Evolutionary conservation across 495 filamentous ascomycete genomes (phyloP), one percentile per base, ranked within the genome.

Genomic region (Parathielavia appendiculata): DNA sequence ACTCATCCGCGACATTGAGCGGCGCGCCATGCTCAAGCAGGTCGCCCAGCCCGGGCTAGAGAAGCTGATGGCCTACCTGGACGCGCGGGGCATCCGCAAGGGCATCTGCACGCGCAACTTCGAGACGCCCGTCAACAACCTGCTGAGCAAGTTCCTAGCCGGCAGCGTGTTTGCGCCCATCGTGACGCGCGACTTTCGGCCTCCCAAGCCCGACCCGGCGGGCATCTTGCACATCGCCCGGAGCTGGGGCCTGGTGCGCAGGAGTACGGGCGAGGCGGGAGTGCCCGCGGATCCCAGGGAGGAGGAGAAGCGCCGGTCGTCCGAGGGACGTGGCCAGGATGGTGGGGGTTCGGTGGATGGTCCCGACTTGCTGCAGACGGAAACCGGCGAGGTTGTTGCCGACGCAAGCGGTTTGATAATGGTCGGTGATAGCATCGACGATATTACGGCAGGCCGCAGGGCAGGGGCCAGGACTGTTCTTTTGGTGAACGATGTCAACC

Each of bases 61-160:
- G 0, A 64, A 73, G 8, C 73, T 98, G 30, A 93, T 97, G 85
- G 71, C 81, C 32, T 96, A 93, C 71, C 80, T 97, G 0, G 83
- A 95, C 61, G 68, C 72, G 5, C 77, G 78, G 19, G 70, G 72
- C 1, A 65, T 97, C 1, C 81, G 76, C 54, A 90, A 93, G 69
- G 93, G 81, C 0, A 88, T 98, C 59, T 96, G 92, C 74, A 98
- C 93, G 7, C 79, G 93, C 65, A 98, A 98, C 76, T 97, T 96
- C 64, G 91, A 95, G 79, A 83, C 76, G 19, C 79, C 77, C 36
- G 78, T 81, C 22, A 53, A 69, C 34, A 74, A 95, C 69, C 81
- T 97, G 16, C 78, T 96, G 1, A 66, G 75, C 22, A 93, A 86
- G 26, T 90, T 90, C 68, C 77, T 96, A 9, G 74, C 79, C 0